A percentile compares a stretch with the other conserved stretches of the same genome.
Conservation (phyloP, 345 rosid species). For the Eucalyptus cloeziana region DNA sequence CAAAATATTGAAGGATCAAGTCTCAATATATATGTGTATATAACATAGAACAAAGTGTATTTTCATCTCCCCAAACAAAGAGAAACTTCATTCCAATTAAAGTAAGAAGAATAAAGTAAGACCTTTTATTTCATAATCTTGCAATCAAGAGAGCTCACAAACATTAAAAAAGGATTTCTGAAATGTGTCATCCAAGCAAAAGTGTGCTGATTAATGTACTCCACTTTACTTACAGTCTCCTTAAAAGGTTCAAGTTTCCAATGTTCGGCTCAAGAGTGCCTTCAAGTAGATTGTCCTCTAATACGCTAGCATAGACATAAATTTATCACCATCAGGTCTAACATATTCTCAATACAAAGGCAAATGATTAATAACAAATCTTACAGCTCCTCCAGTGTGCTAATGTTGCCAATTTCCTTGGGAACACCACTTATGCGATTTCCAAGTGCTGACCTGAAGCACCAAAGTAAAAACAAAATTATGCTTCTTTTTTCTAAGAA, state of each 20-base stretch:
- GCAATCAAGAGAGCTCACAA: not conserved
- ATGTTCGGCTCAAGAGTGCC: conserved; percentile 59
- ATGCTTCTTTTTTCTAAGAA: not conserved
- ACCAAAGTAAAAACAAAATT: not conserved
- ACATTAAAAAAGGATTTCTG: not conserved
- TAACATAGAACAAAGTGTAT: not conserved
- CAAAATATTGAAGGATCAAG: not conserved
- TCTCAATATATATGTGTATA: not conserved
- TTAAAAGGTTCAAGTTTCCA: conserved; percentile 44
- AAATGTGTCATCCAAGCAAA: not conserved
- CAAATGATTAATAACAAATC: not conserved
- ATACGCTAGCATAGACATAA: conserved; percentile 15
- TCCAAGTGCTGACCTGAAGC: conserved; percentile 39
- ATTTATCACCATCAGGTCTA: not conserved
- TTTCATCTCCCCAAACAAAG: not conserved
- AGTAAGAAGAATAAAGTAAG: not conserved
- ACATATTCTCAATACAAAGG: not conserved
- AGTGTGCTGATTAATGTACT: not conserved
- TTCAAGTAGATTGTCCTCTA: conserved; percentile 48
- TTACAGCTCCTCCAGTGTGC: conserved; percentile 53
- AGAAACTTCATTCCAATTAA: not conserved
- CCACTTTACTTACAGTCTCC: not conserved
- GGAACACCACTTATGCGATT: conserved; percentile 74
- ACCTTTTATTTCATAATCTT: not conserved
- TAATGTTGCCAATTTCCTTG: conserved; percentile 33